A percentile compares a stretch with the other conserved stretches of the same genome.
These are phyloP conservation scores for Pichia pseudocactophila DNA, from an alignment of 805 yeast genomes.

Conservation along the genomic window DNA sequence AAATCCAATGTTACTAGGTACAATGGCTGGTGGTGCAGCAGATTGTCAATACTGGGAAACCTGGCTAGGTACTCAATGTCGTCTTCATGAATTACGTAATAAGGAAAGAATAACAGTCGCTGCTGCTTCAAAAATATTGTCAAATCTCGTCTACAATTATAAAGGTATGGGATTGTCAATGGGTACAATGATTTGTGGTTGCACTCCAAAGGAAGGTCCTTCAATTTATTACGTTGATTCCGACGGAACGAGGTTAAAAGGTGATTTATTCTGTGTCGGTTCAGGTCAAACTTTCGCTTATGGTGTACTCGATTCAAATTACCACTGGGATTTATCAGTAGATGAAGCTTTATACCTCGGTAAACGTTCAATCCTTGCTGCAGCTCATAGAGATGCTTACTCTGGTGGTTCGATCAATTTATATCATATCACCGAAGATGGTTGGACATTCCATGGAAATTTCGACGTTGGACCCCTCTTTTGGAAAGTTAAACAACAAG, in stretches of 20 bases:
- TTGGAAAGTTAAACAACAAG: conserved; percentile 85
- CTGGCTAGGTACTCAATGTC: conserved; percentile 95
- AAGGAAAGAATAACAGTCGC: conserved; percentile 93
- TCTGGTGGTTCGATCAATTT: conserved; percentile 95
- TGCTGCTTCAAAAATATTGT: conserved; percentile 89
- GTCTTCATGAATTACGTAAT: conserved; percentile 88
- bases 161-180: conserved; percentile 97
- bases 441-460: conserved; percentile 96
- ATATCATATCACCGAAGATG: conserved; percentile 85
- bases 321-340: conserved; percentile 82
- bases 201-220: conserved; percentile 91
- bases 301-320: conserved; percentile 92
- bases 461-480: conserved; percentile 83
- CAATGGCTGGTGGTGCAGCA: conserved; percentile 99
- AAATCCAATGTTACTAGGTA: conserved; percentile 89
- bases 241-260: conserved; percentile 92
- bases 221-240: conserved; percentile 93
- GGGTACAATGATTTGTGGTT: conserved; percentile 99
- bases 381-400: conserved; percentile 96
- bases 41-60: conserved; percentile 99
- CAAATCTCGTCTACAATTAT: conserved; percentile 84
- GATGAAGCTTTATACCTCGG: conserved; percentile 94
- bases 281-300: conserved; percentile 99
- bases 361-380: conserved; percentile 91
- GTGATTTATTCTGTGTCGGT: conserved; percentile 94